These are phyloP conservation scores for Fraxinus xanthoxyloides DNA, from an alignment of 305 asterid genomes.

Conservation along the genomic window DNA sequence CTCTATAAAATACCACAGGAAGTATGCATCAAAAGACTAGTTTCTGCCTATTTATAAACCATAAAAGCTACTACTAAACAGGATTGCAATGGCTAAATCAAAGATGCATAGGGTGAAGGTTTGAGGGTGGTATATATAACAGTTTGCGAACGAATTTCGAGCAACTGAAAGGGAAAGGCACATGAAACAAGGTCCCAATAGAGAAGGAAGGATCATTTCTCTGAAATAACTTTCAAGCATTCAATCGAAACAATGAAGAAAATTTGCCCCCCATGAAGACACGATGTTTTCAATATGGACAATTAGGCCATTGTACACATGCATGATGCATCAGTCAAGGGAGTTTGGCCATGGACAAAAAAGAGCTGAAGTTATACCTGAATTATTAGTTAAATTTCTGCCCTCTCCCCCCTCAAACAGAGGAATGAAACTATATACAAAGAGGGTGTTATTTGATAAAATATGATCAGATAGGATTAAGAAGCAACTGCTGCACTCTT, in stretches of 20 bases:
- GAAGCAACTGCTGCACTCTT: slow-evolving; percentile 40
- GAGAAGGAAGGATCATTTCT: slow-evolving; percentile 3
- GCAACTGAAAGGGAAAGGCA: slow-evolving; percentile 24
- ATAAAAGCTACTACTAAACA: neutral
- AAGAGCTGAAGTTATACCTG: slow-evolving; percentile 26
- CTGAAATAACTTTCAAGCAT: slow-evolving; percentile 20
- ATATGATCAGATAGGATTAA: slow-evolving; percentile 2
- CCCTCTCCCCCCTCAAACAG: slow-evolving; percentile 26
- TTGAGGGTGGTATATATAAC: slow-evolving; percentile 24
- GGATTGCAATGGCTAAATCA: neutral
- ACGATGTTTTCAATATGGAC: neutral
- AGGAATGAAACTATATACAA: slow-evolving; percentile 40
- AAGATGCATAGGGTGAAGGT: neutral
- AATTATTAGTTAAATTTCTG: slow-evolving; percentile 23
- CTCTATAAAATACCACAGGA: neutral
- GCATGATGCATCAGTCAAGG: neutral
- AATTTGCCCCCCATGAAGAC: neutral
- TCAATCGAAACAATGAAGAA: slow-evolving; percentile 26
- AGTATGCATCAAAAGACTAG: neutral
- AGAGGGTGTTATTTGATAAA: slow-evolving; percentile 40
- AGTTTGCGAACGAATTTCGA: neutral
- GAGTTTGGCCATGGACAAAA: no score
- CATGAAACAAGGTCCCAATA: slow-evolving; percentile 11
- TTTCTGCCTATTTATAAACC: neutral
- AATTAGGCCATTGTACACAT: neutral